phyloP scores from a whole-genome alignment of 78 protist species.

The Cavenderia fasciculata region DNA sequence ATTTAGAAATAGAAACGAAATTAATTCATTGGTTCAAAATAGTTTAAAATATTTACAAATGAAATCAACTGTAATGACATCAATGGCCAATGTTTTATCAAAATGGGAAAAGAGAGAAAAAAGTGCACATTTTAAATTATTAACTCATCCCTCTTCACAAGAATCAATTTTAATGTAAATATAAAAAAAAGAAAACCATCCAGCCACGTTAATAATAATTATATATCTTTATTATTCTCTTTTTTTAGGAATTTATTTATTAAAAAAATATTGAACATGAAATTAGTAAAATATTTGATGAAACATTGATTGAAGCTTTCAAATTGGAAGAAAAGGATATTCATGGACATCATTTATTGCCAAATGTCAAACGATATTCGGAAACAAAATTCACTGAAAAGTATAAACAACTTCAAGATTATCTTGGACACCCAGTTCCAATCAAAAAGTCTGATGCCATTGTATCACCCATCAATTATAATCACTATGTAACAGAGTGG shows the following conservation, averaged over 20 bases:
- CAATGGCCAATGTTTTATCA: too few relatives aligned
- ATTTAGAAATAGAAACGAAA: not conserved
- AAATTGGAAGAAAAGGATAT: not conserved
- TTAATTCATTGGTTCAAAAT: not conserved
- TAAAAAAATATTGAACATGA: not conserved
- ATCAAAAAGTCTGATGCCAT: not conserved
- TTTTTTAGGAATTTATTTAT: too few relatives aligned
- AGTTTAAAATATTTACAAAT: not conserved
- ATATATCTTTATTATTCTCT: too few relatives aligned
- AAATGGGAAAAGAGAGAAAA: too few relatives aligned
- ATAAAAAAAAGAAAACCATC: too few relatives aligned
- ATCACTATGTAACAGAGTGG: constrained; percentile 12
- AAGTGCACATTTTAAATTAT: not conserved
- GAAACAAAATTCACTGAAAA: not conserved
- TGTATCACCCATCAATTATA: not conserved
- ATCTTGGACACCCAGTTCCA: constrained; percentile 5
- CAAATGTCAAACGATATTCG: not conserved
- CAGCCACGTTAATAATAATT: too few relatives aligned
- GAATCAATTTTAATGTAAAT: constrained; percentile 9
- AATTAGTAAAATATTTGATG: not conserved
- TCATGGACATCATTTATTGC: not conserved
- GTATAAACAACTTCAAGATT: not conserved
- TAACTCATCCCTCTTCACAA: constrained; percentile 9
- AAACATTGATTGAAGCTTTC: constrained; percentile 1
- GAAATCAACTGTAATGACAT: too few relatives aligned